A percentile compares a stretch with the other conserved stretches of the same genome.
phyloP scores from a whole-genome alignment of 495 filamentous ascomycete genomes.

The Articulospora tetracladia region DNA sequence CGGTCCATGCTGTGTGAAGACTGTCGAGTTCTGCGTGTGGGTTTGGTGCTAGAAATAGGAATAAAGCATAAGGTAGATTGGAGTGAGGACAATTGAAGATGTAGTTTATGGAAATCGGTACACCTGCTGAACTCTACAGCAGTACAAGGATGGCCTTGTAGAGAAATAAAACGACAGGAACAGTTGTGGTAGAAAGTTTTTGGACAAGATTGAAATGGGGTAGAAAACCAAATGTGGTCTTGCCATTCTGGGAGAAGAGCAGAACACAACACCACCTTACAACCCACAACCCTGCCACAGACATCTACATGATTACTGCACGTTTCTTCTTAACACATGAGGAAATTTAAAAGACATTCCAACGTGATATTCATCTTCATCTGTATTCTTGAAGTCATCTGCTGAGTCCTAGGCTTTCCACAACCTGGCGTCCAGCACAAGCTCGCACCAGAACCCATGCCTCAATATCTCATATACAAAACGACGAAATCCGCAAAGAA shows the following conservation, averaged over 20 bases:
- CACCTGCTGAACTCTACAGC: too few species aligned
- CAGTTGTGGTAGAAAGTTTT: too few species aligned
- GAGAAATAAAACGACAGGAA: too few species aligned
- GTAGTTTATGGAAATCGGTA: not conserved
- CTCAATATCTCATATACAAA: not conserved
- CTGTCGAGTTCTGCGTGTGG: too few species aligned
- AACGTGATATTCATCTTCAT: not conserved
- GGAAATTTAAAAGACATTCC: not conserved
- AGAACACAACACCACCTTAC: too few species aligned
- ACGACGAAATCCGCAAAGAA: not conserved
- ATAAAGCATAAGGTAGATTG: too few species aligned
- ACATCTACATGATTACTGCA: too few species aligned
- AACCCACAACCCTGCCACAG: too few species aligned
- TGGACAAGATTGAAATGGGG: too few species aligned
- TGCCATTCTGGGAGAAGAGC: not conserved
- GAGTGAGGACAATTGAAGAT: not conserved
- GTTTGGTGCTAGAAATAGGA: too few species aligned
- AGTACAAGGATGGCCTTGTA: too few species aligned
- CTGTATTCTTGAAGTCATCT: not conserved
- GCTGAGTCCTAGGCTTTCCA: not conserved
- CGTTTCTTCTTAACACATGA: too few species aligned
- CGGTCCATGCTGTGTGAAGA: conserved; percentile 7
- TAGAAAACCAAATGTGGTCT: not conserved
- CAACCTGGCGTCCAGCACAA: not conserved
- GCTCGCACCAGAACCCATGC: not conserved